A percentile compares a stretch with the other conserved stretches of the same genome.
Conservation (phyloP, 2,329 filamentous ascomycete genomes). For the Claviceps purpurea region DNA sequence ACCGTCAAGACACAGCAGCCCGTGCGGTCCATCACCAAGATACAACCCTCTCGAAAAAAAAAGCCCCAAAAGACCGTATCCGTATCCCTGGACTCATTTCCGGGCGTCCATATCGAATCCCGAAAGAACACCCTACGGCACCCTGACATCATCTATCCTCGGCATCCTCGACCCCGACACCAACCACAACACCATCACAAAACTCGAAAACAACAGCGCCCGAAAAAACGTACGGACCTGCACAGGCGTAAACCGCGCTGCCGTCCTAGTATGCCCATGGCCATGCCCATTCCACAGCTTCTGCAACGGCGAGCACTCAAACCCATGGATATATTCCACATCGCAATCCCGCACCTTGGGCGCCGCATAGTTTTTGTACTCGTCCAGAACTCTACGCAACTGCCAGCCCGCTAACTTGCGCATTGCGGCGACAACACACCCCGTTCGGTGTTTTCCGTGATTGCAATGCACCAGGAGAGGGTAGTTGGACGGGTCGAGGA, state of each 20-base stretch:
- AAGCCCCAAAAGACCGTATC: no score
- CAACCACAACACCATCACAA: constrained; percentile 30
- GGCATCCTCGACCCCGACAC: constrained; percentile 22
- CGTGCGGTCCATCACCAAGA: no score
- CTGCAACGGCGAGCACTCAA: constrained; percentile 28
- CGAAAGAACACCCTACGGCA: not conserved
- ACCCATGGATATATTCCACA: constrained; percentile 41
- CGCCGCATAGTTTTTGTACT: constrained; percentile 56
- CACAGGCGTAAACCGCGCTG: constrained; percentile 10
- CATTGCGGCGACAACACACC: constrained; percentile 72
- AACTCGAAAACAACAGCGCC: constrained; percentile 27
- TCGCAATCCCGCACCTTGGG: constrained; percentile 49
- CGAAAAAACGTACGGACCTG: constrained; percentile 27
- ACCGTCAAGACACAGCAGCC: no score
- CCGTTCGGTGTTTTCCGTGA: constrained; percentile 85
- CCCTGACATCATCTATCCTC: not conserved
- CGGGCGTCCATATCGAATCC: no score
- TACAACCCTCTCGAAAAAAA: no score
- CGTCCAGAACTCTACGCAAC: constrained; percentile 46
- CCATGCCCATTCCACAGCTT: constrained; percentile 2
- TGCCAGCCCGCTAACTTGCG: constrained; percentile 61
- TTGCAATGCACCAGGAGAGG: constrained; percentile 86
- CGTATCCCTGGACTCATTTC: no score
- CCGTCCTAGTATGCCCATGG: constrained; percentile 3
- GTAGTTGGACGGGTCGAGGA: constrained; percentile 60